These are phyloP conservation scores for Pseudotulostoma volvatum DNA, from an alignment of 495 filamentous ascomycete genomes.

Conservation along the genomic window DNA sequence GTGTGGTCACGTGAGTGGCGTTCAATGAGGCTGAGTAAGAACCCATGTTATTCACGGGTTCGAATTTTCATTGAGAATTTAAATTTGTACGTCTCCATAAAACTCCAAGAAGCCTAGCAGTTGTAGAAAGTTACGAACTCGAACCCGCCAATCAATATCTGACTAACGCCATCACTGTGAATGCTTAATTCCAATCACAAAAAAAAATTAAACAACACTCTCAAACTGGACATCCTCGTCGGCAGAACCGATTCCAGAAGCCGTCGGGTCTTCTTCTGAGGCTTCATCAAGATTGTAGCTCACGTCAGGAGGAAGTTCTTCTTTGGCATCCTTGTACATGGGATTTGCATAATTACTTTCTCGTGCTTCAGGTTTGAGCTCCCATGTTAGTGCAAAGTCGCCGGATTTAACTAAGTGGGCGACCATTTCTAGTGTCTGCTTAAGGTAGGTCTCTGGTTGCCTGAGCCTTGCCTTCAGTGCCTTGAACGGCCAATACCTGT, in stretches of 20 bases:
- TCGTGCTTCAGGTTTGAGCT: constrained; percentile 56
- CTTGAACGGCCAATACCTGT: constrained; percentile 81
- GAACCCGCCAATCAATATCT: too few species aligned
- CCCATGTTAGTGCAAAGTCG: constrained; percentile 68
- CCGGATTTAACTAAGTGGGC: constrained; percentile 67
- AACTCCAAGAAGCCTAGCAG: too few species aligned
- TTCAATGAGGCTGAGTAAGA: too few species aligned
- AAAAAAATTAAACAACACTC: constrained; percentile 36
- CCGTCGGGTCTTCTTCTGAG: constrained; percentile 28
- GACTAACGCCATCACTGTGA: too few species aligned
- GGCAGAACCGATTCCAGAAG: constrained; percentile 34
- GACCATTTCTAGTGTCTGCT: constrained; percentile 65
- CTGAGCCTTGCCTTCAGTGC: constrained; percentile 50
- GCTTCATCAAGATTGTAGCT: constrained; percentile 26
- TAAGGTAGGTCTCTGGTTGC: constrained; percentile 86
- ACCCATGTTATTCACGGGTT: too few species aligned
- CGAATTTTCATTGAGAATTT: too few species aligned
- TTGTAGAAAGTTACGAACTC: too few species aligned
- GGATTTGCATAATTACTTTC: constrained; percentile 35
- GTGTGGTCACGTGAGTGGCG: constrained; percentile 6
- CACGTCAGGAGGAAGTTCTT: constrained; percentile 30
- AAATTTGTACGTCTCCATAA: too few species aligned
- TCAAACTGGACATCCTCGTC: constrained; percentile 66
- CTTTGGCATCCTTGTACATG: constrained; percentile 24
- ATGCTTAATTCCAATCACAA: constrained; percentile 5